Percentiles rank a stretch among this genome's conserved stretches.
Evolutionary conservation across 495 filamentous ascomycete species (phyloP).

Genomic region (Aspergillus haitiensis): DNA sequence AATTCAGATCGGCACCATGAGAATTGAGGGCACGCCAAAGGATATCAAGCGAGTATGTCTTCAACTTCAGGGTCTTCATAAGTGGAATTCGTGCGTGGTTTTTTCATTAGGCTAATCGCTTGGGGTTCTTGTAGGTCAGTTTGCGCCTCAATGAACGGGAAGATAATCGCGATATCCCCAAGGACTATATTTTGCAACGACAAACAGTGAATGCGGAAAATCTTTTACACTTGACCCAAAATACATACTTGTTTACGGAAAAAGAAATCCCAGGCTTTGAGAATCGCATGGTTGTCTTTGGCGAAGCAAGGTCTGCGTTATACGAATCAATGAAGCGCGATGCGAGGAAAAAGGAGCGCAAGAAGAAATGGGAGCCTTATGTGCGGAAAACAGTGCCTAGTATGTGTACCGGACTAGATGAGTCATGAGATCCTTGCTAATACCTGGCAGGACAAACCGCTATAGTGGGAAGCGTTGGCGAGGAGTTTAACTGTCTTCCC

Average conservation of each 20-base stretch:
- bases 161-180: slow-evolving; percentile 67
- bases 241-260: slow-evolving; percentile 88
- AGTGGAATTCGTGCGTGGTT: neutral
- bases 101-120: slow-evolving; percentile 1
- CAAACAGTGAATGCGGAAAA: slow-evolving; percentile 48
- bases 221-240: slow-evolving; percentile 54
- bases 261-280: slow-evolving; percentile 83
- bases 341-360: slow-evolving; percentile 50
- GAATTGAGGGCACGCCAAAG: slow-evolving; percentile 57
- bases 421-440: slow-evolving; percentile 24
- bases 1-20: slow-evolving; percentile 73
- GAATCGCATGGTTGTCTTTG: slow-evolving; percentile 46
- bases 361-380: slow-evolving; percentile 65
- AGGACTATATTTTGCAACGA: slow-evolving; percentile 77
- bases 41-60: slow-evolving; percentile 54
- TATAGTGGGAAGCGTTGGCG: slow-evolving; percentile 67
- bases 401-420: slow-evolving; percentile 36
- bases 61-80: neutral
- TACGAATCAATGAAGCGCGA: slow-evolving; percentile 52
- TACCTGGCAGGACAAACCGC: slow-evolving; percentile 69
- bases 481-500: slow-evolving; percentile 76
- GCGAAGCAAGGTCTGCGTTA: slow-evolving; percentile 46
- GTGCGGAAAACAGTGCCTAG: slow-evolving; percentile 80
- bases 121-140: slow-evolving; percentile 38
- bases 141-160: slow-evolving; percentile 55